Evolutionary conservation across 192 early-diverging fungal species (phyloP).

Genomic region (Backusella westeae): DNA sequence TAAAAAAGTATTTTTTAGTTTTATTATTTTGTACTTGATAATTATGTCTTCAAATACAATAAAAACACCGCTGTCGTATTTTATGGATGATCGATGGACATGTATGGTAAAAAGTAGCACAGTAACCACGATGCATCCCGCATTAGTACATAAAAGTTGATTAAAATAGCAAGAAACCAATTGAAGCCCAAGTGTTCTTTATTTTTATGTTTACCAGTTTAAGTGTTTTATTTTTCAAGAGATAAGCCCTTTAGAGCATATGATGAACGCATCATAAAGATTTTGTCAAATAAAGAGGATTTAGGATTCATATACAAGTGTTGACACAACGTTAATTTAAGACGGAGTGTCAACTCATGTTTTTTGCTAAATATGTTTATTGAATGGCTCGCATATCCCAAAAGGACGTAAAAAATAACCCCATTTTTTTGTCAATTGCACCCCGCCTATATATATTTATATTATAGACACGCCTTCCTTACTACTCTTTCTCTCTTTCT

Average conservation of each 20-base stretch:
- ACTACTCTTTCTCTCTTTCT: background rate
- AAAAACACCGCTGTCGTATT: background rate
- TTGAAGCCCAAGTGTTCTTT: background rate
- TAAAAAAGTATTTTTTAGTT: no score
- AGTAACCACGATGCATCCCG: background rate
- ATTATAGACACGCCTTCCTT: background rate
- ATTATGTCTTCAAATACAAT: no score
- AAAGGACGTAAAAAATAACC: background rate
- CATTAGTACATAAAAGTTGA: background rate
- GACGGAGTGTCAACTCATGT: background rate
- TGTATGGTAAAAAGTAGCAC: background rate
- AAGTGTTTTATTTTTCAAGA: background rate
- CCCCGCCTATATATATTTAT: background rate
- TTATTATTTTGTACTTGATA: no score
- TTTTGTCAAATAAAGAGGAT: no score
- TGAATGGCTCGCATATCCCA: background rate
- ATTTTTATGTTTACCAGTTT: background rate
- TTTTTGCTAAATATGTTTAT: background rate
- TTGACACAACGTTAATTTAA: background rate
- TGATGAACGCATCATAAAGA: background rate
- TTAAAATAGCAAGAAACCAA: background rate
- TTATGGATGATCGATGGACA: background rate
- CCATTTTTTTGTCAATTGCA: conserved; percentile 6
- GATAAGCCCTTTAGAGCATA: background rate
- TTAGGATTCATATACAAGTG: no score